Evolutionary conservation across 345 rosid species (phyloP).

Genomic region (Turnera subulata): DNA sequence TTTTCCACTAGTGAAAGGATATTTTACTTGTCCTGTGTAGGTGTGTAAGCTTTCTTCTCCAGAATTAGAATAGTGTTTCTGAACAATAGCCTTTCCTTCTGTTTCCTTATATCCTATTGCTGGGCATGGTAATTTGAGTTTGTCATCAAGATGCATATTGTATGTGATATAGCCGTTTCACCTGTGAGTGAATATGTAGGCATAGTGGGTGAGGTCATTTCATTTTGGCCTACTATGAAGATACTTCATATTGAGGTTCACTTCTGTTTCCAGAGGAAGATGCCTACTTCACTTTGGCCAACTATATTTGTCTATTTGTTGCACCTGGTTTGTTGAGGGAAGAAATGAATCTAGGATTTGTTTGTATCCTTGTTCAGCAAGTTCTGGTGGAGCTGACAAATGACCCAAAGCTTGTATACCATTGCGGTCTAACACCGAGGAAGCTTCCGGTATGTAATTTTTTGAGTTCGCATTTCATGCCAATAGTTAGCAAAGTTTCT

Average conservation of each 20-base stretch:
- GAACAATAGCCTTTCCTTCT: too few species aligned
- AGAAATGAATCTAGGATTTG: conserved; percentile 13
- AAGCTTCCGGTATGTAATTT: conserved; percentile 76
- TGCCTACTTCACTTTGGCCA: background rate
- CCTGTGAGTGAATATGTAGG: too few species aligned
- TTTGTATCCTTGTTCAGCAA: conserved; percentile 47
- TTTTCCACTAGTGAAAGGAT: too few species aligned
- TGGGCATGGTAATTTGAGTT: too few species aligned
- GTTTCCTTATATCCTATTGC: too few species aligned
- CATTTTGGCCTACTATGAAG: too few species aligned
- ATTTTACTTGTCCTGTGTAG: too few species aligned
- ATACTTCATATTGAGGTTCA: background rate
- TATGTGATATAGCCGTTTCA: too few species aligned
- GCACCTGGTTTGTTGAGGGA: conserved; percentile 1
- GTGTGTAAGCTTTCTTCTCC: too few species aligned
- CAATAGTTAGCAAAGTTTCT: background rate
- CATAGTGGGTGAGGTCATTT: too few species aligned
- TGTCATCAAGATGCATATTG: too few species aligned
- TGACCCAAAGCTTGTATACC: conserved; percentile 88
- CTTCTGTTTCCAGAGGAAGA: background rate
- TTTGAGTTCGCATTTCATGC: conserved; percentile 6
- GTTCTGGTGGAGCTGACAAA: conserved; percentile 63
- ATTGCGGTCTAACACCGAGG: conserved; percentile 87
- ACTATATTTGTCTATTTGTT: conserved; percentile 1
- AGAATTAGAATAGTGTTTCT: too few species aligned